A percentile compares a stretch with the other conserved stretches of the same genome.
phyloP scores from a whole-genome alignment of 306 rosid genomes.

The Macrotyloma uniflorum region DNA sequence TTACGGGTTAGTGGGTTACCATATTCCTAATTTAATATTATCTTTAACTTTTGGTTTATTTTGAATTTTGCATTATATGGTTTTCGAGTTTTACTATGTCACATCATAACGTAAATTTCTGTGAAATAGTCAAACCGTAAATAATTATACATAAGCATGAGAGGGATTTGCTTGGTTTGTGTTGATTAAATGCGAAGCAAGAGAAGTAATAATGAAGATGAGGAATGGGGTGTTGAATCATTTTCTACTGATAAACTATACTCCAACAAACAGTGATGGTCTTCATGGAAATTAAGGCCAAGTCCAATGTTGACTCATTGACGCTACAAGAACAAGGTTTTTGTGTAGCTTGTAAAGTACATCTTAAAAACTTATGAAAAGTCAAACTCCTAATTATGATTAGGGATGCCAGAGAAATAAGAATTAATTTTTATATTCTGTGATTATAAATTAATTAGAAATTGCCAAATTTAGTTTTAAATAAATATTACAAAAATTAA shows the following conservation, averaged over 20 bases:
- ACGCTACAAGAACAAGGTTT: neutral
- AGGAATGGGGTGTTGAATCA: neutral
- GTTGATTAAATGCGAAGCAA: no score
- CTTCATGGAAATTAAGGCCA: neutral
- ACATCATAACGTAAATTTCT: no score
- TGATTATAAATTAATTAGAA: neutral
- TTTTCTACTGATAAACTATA: neutral
- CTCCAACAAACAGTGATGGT: neutral
- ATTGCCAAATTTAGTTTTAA: neutral
- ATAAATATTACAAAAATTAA: neutral
- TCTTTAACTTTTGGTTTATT: no score
- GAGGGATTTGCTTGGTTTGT: no score
- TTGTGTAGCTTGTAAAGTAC: slow-evolving; percentile 11
- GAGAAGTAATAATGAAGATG: slow-evolving; percentile 27
- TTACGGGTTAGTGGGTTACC: no score
- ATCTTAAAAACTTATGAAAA: neutral
- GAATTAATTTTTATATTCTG: neutral
- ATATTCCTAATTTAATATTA: no score
- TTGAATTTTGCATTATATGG: no score
- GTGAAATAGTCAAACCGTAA: no score
- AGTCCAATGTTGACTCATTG: no score
- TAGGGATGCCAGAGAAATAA: neutral
- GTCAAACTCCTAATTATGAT: neutral
- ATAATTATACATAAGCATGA: no score
- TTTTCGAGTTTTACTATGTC: no score